phyloP scores from a whole-genome alignment of 768 basidiomycete genomes.

The Suillus clintonianus region DNA sequence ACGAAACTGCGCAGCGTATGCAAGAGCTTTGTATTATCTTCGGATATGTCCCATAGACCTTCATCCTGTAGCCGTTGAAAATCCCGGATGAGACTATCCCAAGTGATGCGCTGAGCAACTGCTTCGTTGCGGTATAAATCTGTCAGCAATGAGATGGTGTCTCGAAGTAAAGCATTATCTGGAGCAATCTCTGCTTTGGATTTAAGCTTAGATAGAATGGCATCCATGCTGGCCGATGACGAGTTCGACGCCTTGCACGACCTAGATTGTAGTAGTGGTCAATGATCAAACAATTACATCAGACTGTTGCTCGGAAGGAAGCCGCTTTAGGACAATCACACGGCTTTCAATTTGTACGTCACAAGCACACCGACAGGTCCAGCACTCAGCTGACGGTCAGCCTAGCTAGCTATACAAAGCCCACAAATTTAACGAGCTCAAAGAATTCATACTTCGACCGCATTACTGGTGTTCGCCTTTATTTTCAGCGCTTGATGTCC shows the following conservation, averaged over 20 bases:
- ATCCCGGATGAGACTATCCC: slow-evolving; percentile 21
- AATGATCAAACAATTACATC: neutral
- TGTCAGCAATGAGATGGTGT: slow-evolving; percentile 18
- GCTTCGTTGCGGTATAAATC: slow-evolving; percentile 25
- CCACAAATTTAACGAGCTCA: neutral
- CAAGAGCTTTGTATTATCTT: slow-evolving; percentile 29
- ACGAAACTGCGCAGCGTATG: slow-evolving; percentile 22
- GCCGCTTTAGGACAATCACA: neutral
- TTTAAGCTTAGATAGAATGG: slow-evolving; percentile 28
- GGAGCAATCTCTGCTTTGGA: slow-evolving; percentile 10
- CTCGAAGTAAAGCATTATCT: slow-evolving; percentile 18
- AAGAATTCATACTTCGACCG: neutral
- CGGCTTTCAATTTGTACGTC: neutral
- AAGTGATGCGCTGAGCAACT: slow-evolving; percentile 18
- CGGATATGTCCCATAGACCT: slow-evolving; percentile 25
- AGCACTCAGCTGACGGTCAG: neutral
- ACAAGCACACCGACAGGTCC: neutral
- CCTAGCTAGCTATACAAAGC: neutral
- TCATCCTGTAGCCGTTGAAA: slow-evolving; percentile 23
- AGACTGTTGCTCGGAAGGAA: neutral
- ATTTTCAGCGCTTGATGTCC: slow-evolving; percentile 19
- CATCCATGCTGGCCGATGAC: slow-evolving; percentile 20
- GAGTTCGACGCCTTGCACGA: neutral
- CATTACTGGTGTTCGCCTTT: neutral
- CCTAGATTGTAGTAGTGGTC: neutral